Conservation (phyloP, 257 asterid species). For the Leptodermis oblonga region DNA sequence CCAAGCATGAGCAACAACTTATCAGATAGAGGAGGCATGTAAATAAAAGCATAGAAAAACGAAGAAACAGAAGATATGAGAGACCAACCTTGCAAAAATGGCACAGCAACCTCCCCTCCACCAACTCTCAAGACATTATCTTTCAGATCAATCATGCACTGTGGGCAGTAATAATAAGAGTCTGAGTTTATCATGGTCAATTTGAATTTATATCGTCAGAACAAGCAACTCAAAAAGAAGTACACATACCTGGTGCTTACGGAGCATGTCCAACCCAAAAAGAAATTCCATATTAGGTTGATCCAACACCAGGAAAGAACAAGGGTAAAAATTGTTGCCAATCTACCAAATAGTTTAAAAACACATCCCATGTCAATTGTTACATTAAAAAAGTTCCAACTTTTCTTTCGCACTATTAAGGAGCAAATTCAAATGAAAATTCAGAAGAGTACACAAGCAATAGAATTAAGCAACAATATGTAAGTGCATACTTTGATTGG, state of each 20-base stretch:
- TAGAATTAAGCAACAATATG: background rate
- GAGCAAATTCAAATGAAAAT: background rate
- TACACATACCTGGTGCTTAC: constrained; percentile 83
- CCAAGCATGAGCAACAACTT: background rate
- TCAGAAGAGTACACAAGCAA: background rate
- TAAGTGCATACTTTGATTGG: constrained; percentile 70
- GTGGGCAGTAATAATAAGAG: constrained; percentile 22
- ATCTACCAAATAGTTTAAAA: constrained; percentile 45
- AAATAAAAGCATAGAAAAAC: background rate
- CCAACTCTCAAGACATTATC: constrained; percentile 95
- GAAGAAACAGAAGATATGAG: background rate
- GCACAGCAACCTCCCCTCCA: constrained; percentile 95
- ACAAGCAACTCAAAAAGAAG: constrained; percentile 10
- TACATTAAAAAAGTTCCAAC: background rate
- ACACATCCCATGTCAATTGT: background rate
- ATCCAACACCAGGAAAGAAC: constrained; percentile 91
- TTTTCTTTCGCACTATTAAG: background rate
- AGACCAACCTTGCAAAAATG: constrained; percentile 73
- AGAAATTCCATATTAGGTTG: constrained; percentile 97
- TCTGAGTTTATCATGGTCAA: constrained; percentile 4
- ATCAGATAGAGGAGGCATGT: background rate
- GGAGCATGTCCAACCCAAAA: constrained; percentile 97
- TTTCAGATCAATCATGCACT: constrained; percentile 95
- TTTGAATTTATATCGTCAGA: constrained; percentile 9
- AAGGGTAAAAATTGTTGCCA: constrained; percentile 76